phyloP scores from a whole-genome alignment of 805 yeast species.

The Candida awuae region DNA sequence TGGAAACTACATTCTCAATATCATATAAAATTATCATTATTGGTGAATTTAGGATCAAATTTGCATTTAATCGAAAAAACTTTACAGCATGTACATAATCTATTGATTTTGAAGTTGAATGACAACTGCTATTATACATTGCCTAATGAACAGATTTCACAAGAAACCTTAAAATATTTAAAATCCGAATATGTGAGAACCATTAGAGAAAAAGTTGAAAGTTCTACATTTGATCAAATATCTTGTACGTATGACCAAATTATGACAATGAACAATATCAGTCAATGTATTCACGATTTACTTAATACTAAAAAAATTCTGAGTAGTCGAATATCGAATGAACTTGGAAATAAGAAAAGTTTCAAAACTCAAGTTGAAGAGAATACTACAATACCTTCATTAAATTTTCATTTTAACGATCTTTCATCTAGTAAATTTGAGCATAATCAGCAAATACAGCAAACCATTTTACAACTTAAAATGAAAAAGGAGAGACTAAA shows the following conservation, averaged over 20 bases:
- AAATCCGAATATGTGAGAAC: constrained; percentile 6
- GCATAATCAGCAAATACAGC: background rate
- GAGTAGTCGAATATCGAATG: constrained; percentile 1
- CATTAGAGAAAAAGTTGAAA: background rate
- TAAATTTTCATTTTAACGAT: background rate
- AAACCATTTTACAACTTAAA: background rate
- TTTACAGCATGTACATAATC: constrained; percentile 17
- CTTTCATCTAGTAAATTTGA: background rate
- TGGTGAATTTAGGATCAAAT: constrained; percentile 28
- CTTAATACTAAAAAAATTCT: constrained; percentile 15
- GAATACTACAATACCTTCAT: background rate
- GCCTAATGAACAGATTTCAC: constrained; percentile 12
- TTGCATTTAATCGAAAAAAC: constrained; percentile 15
- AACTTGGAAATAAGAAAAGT: background rate
- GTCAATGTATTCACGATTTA: constrained; percentile 31
- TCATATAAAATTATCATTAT: constrained; percentile 24
- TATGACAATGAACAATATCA: constrained; percentile 35
- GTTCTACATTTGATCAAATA: constrained; percentile 11
- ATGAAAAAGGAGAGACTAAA: background rate
- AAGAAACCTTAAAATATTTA: constrained; percentile 11
- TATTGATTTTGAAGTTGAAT: constrained; percentile 22
- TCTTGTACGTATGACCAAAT: constrained; percentile 34
- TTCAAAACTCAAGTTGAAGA: background rate
- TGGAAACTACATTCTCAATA: constrained; percentile 24
- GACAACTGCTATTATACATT: constrained; percentile 29